Base-by-base conservation (phyloP, 768 basidiomycete species). In the Termitomyces sp. region DNA sequence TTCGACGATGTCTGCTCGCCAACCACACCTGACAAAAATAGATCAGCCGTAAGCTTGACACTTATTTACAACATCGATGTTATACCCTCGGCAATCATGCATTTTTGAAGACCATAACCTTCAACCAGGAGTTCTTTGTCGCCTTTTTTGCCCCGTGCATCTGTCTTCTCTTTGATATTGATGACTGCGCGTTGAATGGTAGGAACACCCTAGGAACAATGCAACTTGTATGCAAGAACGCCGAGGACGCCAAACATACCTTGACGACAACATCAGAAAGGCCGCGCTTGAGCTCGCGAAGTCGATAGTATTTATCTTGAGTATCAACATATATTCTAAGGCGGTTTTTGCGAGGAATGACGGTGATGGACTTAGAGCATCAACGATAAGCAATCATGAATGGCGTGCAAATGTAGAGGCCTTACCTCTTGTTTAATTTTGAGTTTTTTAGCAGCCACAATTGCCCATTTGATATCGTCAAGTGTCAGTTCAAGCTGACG, bases 71-170 rank as follows among this genome's bases (percentile, higher is more conserved):
- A 51, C 50, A 28, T 51, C 19, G 8, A 53, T 63, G 12, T 8
- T 30, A 42, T 70, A 93, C 95, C 96, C 73, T 97, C 94, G 1
- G 93, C 96, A 24, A 82, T 88, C 97, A 99, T 99, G 65, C 97
- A 96, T 64, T 91, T 90, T 62, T 94, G 89, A 54, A 99, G 74
- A 15, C 97, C 97, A 70, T 98, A 95, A 9, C 97, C 97, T 77
- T 98, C 96, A 1, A 98, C 94, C 8, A 99, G 80, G 10, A 99
- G 72, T 66, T 96, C 90, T 67, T 96, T 93, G 62, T 93, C 88
- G 8, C 85, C 87, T 63, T 93, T 90, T 70, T 87, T 87, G 2
- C 91, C 91, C 58, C 81, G 80, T 3, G 74, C 70, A 53, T 93
- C 87, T 35, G 88, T 84, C 60, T 92, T 88, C 51, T 95, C 92